Conservation (phyloP, 1,284 basidiomycete genomes). For the Pisolithus thermaeus region DNA sequence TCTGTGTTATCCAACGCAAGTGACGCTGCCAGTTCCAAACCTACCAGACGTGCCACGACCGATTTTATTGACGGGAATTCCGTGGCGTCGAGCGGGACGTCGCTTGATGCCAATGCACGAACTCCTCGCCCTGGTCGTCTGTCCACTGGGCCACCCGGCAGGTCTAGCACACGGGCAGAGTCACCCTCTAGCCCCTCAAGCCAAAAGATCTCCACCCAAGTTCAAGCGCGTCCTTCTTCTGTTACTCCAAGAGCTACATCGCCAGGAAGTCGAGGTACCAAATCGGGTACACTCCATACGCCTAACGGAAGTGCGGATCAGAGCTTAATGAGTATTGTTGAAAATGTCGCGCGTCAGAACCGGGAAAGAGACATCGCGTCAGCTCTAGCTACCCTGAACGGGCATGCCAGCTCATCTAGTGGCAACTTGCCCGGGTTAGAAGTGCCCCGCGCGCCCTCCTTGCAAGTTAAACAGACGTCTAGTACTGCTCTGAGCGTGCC, state of each 20-base stretch:
- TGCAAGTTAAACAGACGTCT: conserved; percentile 26
- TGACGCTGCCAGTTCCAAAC: neutral
- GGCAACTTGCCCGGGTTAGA: neutral
- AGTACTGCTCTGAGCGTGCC: conserved; percentile 22
- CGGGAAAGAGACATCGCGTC: conserved; percentile 21
- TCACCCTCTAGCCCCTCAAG: neutral
- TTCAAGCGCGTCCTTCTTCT: neutral
- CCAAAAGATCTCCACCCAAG: neutral
- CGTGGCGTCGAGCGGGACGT: neutral
- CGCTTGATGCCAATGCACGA: neutral
- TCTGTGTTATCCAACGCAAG: neutral
- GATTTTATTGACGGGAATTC: neutral
- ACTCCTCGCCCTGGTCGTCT: neutral
- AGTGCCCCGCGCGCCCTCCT: neutral
- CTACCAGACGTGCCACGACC: conserved; percentile 11
- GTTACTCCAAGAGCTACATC: neutral
- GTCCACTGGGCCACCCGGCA: neutral
- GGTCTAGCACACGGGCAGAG: neutral
- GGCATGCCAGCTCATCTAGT: neutral
- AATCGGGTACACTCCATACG: conserved; percentile 1
- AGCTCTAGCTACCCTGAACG: neutral
- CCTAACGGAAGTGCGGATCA: conserved; percentile 16
- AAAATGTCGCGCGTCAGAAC: conserved; percentile 47
- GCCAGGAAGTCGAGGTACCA: neutral
- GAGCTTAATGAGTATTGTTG: conserved; percentile 65